Percentiles rank a stretch among this genome's conserved stretches.
phyloP scores from a whole-genome alignment of 352 stramenopile species.

The Pythium dissotocum region DNA sequence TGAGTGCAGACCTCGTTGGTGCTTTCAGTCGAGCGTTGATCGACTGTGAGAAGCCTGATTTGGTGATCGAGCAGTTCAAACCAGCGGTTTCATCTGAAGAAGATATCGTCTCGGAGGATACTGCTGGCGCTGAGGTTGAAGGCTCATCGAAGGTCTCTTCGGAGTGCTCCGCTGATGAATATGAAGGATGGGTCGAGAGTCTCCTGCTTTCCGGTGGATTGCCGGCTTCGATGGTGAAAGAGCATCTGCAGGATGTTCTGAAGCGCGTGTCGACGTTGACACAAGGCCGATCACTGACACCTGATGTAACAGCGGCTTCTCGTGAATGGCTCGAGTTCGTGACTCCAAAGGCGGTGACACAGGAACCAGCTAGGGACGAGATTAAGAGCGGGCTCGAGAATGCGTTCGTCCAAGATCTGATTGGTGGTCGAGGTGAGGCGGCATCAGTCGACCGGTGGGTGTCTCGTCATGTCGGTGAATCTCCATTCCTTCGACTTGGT shows the following conservation, averaged over 20 bases:
- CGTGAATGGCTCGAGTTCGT: slow-evolving; percentile 63
- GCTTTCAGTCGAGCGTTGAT: slow-evolving; percentile 72
- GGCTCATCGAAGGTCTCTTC: slow-evolving; percentile 43
- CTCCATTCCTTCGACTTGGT: slow-evolving; percentile 73
- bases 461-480: slow-evolving; percentile 82
- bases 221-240: slow-evolving; percentile 52
- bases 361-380: slow-evolving; percentile 6
- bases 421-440: slow-evolving; percentile 59
- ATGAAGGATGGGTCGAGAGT: slow-evolving; percentile 81
- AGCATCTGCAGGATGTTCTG: slow-evolving; percentile 66
- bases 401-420: slow-evolving; percentile 69
- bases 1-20: slow-evolving; percentile 74
- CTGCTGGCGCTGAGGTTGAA: slow-evolving; percentile 27
- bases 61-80: slow-evolving; percentile 51
- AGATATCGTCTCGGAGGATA: slow-evolving; percentile 38
- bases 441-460: slow-evolving; percentile 72
- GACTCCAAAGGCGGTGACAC: slow-evolving; percentile 46
- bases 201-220: slow-evolving; percentile 75
- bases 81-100: slow-evolving; percentile 31
- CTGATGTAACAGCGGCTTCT: slow-evolving; percentile 41
- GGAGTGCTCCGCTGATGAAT: slow-evolving; percentile 76
- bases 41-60: slow-evolving; percentile 53
- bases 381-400: slow-evolving; percentile 26
- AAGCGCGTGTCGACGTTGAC: slow-evolving; percentile 47
- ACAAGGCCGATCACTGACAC: slow-evolving; percentile 3